Evolutionary conservation across 176 grass and related monocot species (phyloP), one percentile per base, ranked within the genome.

Genomic region (Rhipidocladum racemiflorum): DNA sequence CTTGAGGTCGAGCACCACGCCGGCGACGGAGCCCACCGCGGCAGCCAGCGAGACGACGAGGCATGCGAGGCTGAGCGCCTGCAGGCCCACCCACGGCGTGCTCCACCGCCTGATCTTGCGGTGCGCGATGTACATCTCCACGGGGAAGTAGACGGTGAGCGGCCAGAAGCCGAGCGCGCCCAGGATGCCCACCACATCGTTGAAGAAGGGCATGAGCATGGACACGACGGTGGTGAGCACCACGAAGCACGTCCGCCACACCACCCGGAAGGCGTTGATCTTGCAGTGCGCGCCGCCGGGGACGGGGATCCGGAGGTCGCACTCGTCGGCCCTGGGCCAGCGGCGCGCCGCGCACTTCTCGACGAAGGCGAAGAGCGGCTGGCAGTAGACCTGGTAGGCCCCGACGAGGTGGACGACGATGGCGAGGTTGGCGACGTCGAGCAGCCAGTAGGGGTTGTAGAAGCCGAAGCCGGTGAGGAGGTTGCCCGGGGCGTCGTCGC

Each of bases 121-220:
- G 81, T 85, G 87, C 1, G 30, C 50, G 15, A 89, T 85, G 87
- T 89, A 89, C 88, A 89, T 89, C 88, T 89, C 88, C 2, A 89
- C 71, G 6, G 97, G 97, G 74, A 96, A 99, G 82, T 99, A 96
- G 46, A 99, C 97, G 27, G 97, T 91, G 55, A 99, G 80, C 54
- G 97, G 93, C 97, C 97, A 99, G 89, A 99, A 99, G 0, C 96
- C 96, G 1, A 99, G 61, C 7, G 92, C 96, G 18, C 96, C 96
- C 20, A 89, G 82, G 70, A 89, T 76, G 49, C 87, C 87, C 1
- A 89, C 87, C 8, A 89, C 77, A 36, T 85, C 87, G 71, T 89
- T 89, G 77, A 89, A 89, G 87, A 89, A 89, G 9, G 87, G 87
- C 71, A 89, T 60, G 34, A 89, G 82, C 87, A 89, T 89, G 32